Base-by-base conservation (phyloP, 768 basidiomycete species). In the Boletus vinaceobasis region DNA sequence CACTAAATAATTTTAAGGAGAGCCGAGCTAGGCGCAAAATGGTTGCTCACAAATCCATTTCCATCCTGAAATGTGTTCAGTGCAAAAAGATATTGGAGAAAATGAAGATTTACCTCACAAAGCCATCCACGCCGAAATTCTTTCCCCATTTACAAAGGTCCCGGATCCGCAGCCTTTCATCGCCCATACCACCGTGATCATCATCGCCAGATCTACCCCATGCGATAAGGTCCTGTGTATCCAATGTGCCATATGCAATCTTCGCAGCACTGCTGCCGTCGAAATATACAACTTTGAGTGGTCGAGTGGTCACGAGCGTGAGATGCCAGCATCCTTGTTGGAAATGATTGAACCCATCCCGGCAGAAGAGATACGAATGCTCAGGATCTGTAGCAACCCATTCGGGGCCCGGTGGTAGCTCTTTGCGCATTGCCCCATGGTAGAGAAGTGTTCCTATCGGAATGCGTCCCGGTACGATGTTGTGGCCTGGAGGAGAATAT, bases 221-320 rank as follows among this genome's bases (percentile, higher is more conserved):
- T 21, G 59, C 50, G 4, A 81, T 19, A 17, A 81, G 63, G 52
- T 82, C 81, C 53, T 82, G 80, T 14, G 67, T 72, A 49, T 82
- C 77, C 70, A 81, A 53, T 4, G 75, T 46, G 0, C 79, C 79
- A 0, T 61, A 61, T n/a, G 46, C n/a, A 65, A 78, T 65, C 48
- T 79, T 80, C 1, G 72, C 74, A 0, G 76, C 79, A 48, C 79
- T 79, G 42, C 65, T 76, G 0, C 81, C 80, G 49, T 83, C 81
- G 43, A 82, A 82, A 57, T 82, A 81, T 7, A 82, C 51, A 3
- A 82, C 62, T 36, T 75, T 77, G 29, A 82, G 61, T 1, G 77
- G 64, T 17, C 65, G 60, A 26, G 59, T 68, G 10, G 60, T 39
- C 13, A 44, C 59, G 5, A 65, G 46, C 3, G 60, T 60, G 26